A percentile compares a stretch with the other conserved stretches of the same genome.
These are phyloP conservation scores for Rubia tinctorum DNA, from an alignment of 305 asterid species.

Conservation along the genomic window DNA sequence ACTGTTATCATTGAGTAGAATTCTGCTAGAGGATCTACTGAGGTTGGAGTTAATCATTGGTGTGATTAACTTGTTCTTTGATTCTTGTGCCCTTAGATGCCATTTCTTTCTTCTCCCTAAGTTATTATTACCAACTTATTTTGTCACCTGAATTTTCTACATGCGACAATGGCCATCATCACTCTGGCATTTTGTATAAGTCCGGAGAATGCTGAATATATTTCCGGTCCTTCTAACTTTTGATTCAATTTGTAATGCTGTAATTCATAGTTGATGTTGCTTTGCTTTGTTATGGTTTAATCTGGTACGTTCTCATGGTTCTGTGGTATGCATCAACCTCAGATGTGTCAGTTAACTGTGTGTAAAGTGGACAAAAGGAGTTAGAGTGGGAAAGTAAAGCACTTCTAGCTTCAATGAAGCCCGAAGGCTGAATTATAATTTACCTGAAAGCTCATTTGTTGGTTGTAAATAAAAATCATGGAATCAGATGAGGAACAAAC, in stretches of 20 bases:
- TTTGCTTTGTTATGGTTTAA: not conserved
- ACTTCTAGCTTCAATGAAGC: too few species aligned
- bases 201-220: not conserved
- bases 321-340: not conserved
- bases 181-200: not conserved
- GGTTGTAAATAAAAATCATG: too few species aligned
- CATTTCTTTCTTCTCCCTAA: not conserved
- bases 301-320: not conserved
- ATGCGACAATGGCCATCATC: not conserved
- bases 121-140: too few species aligned
- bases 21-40: not conserved
- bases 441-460: too few species aligned
- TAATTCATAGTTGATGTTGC: not conserved
- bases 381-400: too few species aligned
- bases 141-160: not conserved
- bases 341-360: too few species aligned
- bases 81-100: not conserved
- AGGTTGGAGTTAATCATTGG: not conserved
- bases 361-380: too few species aligned
- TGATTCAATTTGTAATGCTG: not conserved
- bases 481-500: too few species aligned
- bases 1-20: not conserved
- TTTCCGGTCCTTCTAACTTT: not conserved
- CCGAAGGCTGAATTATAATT: too few species aligned
- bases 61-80: not conserved